Base-by-base conservation (phyloP, 805 yeast genomes). In the Tetrapisispora fleetii region DNA sequence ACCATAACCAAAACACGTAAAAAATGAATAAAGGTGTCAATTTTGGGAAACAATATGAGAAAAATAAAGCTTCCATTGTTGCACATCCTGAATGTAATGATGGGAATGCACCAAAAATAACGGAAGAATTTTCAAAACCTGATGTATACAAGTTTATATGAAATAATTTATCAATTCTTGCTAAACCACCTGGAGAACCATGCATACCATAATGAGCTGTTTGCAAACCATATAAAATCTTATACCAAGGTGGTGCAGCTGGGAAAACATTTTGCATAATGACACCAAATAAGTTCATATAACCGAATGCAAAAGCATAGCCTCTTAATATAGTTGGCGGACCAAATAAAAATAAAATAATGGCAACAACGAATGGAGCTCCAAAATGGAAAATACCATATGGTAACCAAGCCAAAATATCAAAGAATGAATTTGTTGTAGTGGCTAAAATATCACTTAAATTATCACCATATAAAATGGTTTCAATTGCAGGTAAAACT, bases 211-310 rank as follows among this genome's bases (percentile, higher is more conserved):
- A 91, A 67, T 87, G 80, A 4, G 98, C 98, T 30, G 95, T 93
- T 47, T 79, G 82, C 51, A 90, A 75, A 1, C 95, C 96, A 63
- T 91, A 82, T 46, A 81, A 65, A 51, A 79, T 79, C 59, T 85
- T 85, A 65, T 91, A 91, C 99, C 99, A 91, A 18, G 99, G 99
- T 14, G 99, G 95, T 49, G 98, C 96, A 46, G 93, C 86, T 5
- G 99, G 96, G 65, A 87, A 87, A 8, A 81, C 54, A 54, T 88
- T 75, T 69, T 91, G 98, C 48, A 78, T 77, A 36, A 84, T 59
- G 28, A 91, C 96, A 40, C 97, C 98, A 46, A 79, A 65, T 54
- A 90, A 67, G 67, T 91, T 91, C 89, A 88, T 84, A 71, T 84
- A 88, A 16, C 99, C 99, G 69, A 91, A 90, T 4, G 96, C 88